These are phyloP conservation scores for Eucalyptus virginea DNA, from an alignment of 345 rosid species.

Conservation along the genomic window DNA sequence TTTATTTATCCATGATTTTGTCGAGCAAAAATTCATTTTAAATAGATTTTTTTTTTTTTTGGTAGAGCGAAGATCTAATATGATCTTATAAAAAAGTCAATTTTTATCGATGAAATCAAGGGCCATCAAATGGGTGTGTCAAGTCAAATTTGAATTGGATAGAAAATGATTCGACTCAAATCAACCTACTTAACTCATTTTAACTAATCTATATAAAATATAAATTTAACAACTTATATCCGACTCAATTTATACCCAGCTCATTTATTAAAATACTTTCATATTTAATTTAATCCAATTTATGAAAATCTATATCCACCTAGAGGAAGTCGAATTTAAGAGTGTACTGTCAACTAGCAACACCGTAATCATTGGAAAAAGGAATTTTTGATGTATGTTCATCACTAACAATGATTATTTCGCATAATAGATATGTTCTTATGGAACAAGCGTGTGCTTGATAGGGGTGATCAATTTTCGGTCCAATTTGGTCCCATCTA, in stretches of 20 bases:
- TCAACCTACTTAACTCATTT: no score
- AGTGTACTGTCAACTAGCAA: rapidly evolving
- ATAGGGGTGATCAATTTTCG: no score
- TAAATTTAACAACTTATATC: no score
- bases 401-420: no score
- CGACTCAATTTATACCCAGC: rapidly evolving
- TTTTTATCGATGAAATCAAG: no score
- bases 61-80: rapidly evolving
- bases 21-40: neutral
- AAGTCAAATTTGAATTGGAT: rapidly evolving
- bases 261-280: no score
- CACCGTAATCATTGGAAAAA: no score
- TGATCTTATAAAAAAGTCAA: neutral
- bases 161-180: rapidly evolving
- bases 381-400: rapidly evolving
- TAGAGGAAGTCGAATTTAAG: no score
- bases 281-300: no score
- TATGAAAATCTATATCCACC: no score
- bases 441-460: rapidly evolving
- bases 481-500: no score
- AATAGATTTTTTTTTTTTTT: neutral
- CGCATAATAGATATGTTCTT: rapidly evolving
- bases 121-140: rapidly evolving
- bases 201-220: no score
- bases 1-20: neutral